Conservation (phyloP, 306 rosid species). For the Quercus berberidifolia region DNA sequence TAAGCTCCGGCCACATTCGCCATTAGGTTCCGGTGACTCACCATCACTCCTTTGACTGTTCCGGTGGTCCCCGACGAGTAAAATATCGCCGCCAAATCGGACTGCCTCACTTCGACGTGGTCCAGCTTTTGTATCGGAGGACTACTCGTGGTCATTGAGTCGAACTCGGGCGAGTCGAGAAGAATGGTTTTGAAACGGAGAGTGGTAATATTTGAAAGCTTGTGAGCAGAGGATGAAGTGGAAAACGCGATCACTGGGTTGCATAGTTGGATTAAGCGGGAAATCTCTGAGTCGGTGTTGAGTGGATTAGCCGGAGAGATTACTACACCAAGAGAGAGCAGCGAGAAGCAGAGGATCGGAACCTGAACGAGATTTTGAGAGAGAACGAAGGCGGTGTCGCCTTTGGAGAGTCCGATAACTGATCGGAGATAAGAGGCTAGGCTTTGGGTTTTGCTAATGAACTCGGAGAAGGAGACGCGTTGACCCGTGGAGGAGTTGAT, state of each 20-base stretch:
- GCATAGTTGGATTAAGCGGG: constrained; percentile 20
- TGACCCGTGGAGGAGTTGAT: constrained; percentile 31
- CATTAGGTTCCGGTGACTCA: constrained; percentile 46
- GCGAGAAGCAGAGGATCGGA: constrained; percentile 57
- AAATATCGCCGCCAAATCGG: constrained; percentile 44
- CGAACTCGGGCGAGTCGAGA: constrained; percentile 55
- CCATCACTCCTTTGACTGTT: constrained; percentile 46
- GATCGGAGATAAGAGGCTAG: constrained; percentile 39
- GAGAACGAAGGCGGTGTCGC: constrained; percentile 42
- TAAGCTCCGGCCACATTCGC: constrained; percentile 8
- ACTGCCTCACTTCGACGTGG: constrained; percentile 33
- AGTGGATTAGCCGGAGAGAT: constrained; percentile 52
- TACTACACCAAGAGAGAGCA: constrained; percentile 50
- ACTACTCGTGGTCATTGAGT: constrained; percentile 16
- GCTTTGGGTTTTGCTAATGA: constrained; percentile 23
- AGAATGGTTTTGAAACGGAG: constrained; percentile 11
- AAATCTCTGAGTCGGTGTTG: constrained; percentile 39
- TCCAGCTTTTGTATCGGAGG: not conserved
- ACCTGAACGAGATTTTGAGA: constrained; percentile 36
- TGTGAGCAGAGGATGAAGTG: constrained; percentile 18
- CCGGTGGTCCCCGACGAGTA: constrained; percentile 70
- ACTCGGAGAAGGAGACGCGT: constrained; percentile 31
- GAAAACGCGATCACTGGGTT: constrained; percentile 39
- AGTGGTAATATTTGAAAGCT: not conserved
- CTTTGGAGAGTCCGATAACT: constrained; percentile 34